Evolutionary conservation across 106 monocot species (phyloP).

Genomic region (Dioscorea dumetorum): DNA sequence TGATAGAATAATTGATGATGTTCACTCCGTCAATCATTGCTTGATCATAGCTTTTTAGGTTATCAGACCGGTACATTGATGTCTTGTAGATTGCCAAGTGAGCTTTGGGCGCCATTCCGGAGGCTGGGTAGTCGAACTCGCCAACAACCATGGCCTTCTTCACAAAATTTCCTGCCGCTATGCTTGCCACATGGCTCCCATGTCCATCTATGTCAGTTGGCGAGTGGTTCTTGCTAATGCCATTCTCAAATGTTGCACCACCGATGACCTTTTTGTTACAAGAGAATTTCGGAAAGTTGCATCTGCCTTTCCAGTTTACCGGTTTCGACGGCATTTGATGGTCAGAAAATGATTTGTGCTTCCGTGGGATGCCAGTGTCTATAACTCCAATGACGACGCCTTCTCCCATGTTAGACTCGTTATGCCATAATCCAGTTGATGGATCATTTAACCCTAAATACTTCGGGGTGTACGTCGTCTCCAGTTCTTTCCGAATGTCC

Average conservation of each 20-base stretch:
- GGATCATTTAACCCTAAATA: neutral
- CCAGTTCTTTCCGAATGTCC: neutral
- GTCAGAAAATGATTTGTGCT: neutral
- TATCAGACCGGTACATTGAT: neutral
- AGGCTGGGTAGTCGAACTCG: neutral
- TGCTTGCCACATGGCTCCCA: conserved; percentile 22
- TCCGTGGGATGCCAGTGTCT: conserved; percentile 1
- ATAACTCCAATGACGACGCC: conserved; percentile 5
- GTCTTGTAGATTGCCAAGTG: conserved; percentile 25
- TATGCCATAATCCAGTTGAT: neutral
- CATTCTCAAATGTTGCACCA: neutral
- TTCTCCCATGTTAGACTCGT: neutral
- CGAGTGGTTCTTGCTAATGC: neutral
- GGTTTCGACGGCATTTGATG: neutral
- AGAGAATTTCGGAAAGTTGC: neutral
- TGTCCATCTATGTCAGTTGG: conserved; percentile 1
- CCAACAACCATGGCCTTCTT: conserved; percentile 10
- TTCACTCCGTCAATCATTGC: conserved; percentile 13
- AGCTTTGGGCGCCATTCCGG: conserved; percentile 23
- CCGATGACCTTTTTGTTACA: conserved; percentile 14
- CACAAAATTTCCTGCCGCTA: conserved; percentile 14
- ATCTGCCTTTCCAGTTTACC: neutral
- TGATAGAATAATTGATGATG: too few species aligned
- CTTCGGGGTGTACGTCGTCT: conserved; percentile 3
- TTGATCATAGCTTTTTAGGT: neutral